phyloP scores from a whole-genome alignment of 2,329 filamentous ascomycete species.

The Colletotrichum spaethianum region DNA sequence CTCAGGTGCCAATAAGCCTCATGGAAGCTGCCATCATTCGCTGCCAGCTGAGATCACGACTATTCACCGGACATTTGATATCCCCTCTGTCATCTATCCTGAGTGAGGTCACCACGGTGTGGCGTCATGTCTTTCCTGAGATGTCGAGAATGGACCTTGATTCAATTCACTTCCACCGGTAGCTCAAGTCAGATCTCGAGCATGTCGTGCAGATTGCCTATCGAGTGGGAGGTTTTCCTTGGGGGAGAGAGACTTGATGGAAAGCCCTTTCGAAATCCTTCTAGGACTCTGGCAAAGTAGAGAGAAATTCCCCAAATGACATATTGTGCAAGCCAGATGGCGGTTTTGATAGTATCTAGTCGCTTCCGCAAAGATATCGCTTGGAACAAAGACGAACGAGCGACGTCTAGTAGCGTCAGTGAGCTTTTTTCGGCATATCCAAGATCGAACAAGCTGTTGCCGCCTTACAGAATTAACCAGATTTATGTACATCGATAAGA shows the following conservation, averaged over 20 bases:
- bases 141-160: slow-evolving; percentile 56
- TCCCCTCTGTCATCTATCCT: neutral
- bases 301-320: slow-evolving; percentile 45
- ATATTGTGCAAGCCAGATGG: slow-evolving; percentile 44
- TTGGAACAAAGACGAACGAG: slow-evolving; percentile 52
- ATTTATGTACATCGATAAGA: slow-evolving; percentile 48
- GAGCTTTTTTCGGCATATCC: slow-evolving; percentile 58
- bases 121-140: slow-evolving; percentile 58
- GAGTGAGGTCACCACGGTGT: slow-evolving; percentile 50
- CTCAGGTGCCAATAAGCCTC: neutral
- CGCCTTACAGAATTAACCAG: slow-evolving; percentile 59
- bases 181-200: slow-evolving; percentile 48
- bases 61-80: too few species aligned
- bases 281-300: slow-evolving; percentile 43
- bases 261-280: slow-evolving; percentile 7
- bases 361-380: slow-evolving; percentile 55
- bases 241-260: neutral
- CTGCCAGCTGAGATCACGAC: neutral
- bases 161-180: slow-evolving; percentile 54
- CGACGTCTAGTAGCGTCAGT: slow-evolving; percentile 46
- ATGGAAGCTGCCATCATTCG: neutral
- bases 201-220: slow-evolving; percentile 51
- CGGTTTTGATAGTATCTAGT: slow-evolving; percentile 53
- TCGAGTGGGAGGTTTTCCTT: slow-evolving; percentile 40
- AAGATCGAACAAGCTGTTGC: slow-evolving; percentile 50